Evolutionary conservation across 768 basidiomycete genomes (phyloP).

Genomic region (Xerocomus spinulosus): DNA sequence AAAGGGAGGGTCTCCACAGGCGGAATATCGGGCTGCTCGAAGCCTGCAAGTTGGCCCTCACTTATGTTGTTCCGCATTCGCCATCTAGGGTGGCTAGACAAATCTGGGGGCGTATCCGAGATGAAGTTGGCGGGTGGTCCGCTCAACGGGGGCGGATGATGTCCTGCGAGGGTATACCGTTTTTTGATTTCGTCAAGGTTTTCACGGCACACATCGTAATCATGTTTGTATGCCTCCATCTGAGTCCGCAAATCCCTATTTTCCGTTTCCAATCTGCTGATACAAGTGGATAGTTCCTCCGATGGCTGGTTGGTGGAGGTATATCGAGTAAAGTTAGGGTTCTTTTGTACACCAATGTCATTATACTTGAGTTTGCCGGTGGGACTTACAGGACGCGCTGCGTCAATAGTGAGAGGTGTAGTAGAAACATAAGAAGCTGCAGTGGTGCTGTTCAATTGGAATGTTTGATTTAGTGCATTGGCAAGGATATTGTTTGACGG

Average conservation of each 20-base stretch:
- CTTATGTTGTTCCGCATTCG: not conserved
- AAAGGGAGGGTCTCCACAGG: constrained; percentile 16
- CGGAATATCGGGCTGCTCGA: constrained; percentile 8
- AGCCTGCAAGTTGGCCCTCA: not conserved
- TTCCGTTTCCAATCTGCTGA: constrained; percentile 17
- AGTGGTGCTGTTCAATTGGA: constrained; percentile 19
- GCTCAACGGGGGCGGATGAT: not conserved
- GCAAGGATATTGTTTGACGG: constrained; percentile 14
- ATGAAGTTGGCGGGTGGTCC: not conserved
- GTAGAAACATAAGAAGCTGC: constrained; percentile 5
- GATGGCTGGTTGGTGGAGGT: not conserved
- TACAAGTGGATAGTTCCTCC: constrained; percentile 7
- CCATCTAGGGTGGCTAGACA: constrained; percentile 18
- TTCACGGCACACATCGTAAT: constrained; percentile 7
- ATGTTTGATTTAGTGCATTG: constrained; percentile 27
- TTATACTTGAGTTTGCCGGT: constrained; percentile 11
- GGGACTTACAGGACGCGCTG: constrained; percentile 2
- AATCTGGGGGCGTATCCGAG: not conserved
- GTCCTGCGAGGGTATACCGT: constrained; percentile 1
- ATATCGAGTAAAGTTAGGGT: constrained; percentile 18
- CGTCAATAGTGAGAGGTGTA: constrained; percentile 4
- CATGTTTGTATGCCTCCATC: constrained; percentile 5
- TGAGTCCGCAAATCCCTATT: constrained; percentile 10
- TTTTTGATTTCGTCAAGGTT: constrained; percentile 11
- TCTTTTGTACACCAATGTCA: constrained; percentile 23